These are phyloP conservation scores for Solanum neorickii DNA, from an alignment of 257 asterid genomes.

Conservation along the genomic window DNA sequence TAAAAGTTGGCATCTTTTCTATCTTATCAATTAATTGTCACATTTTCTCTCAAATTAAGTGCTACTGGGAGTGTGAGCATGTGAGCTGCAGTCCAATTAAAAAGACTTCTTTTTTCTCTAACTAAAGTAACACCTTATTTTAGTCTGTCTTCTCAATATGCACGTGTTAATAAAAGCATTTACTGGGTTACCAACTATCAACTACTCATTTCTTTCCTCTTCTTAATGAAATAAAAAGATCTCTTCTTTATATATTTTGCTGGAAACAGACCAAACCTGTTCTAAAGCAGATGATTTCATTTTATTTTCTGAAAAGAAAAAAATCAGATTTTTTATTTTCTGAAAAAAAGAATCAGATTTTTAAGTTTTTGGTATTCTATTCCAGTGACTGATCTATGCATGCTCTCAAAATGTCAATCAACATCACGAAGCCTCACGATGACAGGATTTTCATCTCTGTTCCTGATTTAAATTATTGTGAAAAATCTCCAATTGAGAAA, in stretches of 20 bases:
- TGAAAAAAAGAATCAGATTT: neutral
- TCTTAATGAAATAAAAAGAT: neutral
- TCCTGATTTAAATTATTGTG: neutral
- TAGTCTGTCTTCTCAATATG: neutral
- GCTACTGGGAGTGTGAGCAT: neutral
- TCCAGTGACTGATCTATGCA: neutral
- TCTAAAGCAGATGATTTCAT: neutral
- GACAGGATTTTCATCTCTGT: neutral
- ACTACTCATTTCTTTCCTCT: neutral
- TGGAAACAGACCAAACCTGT: neutral
- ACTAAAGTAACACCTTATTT: neutral
- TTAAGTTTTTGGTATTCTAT: neutral
- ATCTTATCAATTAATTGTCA: neutral
- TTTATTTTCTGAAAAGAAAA: neutral
- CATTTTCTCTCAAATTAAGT: neutral
- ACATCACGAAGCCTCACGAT: neutral
- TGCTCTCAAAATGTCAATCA: neutral
- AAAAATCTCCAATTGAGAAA: neutral
- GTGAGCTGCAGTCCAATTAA: neutral
- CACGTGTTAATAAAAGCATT: neutral
- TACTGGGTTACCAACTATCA: neutral
- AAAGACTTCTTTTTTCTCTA: neutral
- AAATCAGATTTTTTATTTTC: neutral
- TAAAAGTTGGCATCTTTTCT: neutral
- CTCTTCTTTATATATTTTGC: neutral